Percentiles rank a stretch among this genome's conserved stretches.
These are phyloP conservation scores for Sphagnum magellanicum DNA, from an alignment of 228 moss, liverwort and hornwort species.

Conservation along the genomic window DNA sequence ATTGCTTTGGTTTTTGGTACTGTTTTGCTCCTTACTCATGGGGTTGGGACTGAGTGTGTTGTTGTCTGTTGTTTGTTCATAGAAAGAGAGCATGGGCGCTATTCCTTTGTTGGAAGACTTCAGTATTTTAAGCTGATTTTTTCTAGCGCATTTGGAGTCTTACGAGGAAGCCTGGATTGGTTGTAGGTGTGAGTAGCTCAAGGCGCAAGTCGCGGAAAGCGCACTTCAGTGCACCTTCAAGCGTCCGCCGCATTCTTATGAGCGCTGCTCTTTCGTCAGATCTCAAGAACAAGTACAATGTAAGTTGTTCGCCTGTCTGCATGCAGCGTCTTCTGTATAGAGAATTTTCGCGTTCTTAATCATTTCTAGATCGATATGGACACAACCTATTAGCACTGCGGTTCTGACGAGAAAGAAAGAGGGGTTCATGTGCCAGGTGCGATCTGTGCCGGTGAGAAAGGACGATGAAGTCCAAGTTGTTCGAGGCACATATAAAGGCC, in stretches of 20 bases:
- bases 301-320: conserved; percentile 6
- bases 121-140: background rate
- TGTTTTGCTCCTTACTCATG: background rate
- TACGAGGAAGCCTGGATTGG: background rate
- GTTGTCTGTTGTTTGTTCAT: background rate
- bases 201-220: conserved; percentile 76
- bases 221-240: conserved; percentile 71
- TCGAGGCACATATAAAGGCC: conserved; percentile 70
- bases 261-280: conserved; percentile 54
- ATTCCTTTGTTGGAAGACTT: background rate
- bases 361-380: too few relatives aligned
- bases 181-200: conserved; percentile 71
- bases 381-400: too few relatives aligned
- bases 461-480: conserved; percentile 80
- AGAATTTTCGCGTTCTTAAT: too few relatives aligned
- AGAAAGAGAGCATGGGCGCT: background rate
- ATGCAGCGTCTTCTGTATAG: too few relatives aligned
- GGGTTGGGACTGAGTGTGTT: background rate
- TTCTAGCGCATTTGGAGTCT: background rate
- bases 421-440: conserved; percentile 29
- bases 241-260: conserved; percentile 62
- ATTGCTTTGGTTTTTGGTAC: background rate
- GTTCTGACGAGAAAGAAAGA: background rate
- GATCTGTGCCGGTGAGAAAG: conserved; percentile 68
- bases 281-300: conserved; percentile 63